phyloP scores from a whole-genome alignment of 1,284 basidiomycete genomes.

The Coniophora puteana region DNA sequence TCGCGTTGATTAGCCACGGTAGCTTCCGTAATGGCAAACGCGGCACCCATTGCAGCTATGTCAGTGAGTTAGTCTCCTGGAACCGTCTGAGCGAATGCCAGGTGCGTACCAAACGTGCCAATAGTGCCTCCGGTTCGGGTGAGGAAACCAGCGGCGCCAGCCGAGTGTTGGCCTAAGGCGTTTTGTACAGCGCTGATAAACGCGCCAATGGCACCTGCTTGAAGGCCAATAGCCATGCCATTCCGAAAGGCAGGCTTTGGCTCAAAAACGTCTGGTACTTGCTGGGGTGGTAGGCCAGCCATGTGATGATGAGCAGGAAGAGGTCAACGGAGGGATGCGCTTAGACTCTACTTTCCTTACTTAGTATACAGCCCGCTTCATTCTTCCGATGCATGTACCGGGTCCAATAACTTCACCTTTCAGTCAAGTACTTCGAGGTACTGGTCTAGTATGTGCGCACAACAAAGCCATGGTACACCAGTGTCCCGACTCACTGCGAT shows the following conservation, averaged over 20 bases:
- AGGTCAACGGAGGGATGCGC: too few species aligned
- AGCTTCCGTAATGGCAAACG: constrained; percentile 83
- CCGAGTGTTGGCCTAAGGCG: constrained; percentile 69
- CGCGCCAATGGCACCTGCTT: constrained; percentile 72
- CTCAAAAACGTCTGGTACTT: constrained; percentile 38
- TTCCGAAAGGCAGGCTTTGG: constrained; percentile 56
- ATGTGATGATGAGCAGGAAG: constrained; percentile 25
- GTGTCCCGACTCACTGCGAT: too few species aligned
- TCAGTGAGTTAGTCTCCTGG: constrained; percentile 49
- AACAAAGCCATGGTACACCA: too few species aligned
- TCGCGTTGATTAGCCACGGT: constrained; percentile 79
- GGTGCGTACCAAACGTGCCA: constrained; percentile 86
- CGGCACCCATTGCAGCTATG: constrained; percentile 87
- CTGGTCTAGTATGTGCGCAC: too few species aligned
- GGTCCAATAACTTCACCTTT: too few species aligned
- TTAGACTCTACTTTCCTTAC: too few species aligned
- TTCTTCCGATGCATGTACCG: too few species aligned
- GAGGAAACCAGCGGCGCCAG: constrained; percentile 31
- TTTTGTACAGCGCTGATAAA: constrained; percentile 84
- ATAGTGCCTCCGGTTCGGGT: constrained; percentile 42
- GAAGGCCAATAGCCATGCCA: constrained; percentile 61
- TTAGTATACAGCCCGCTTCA: too few species aligned
- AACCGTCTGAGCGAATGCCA: constrained; percentile 75
- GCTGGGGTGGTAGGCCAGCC: constrained; percentile 28
- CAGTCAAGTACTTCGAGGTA: too few species aligned